Evolutionary conservation across 2,329 filamentous ascomycete genomes (phyloP), one percentile per base, ranked within the genome.

Genomic region (Neopestalotiopsis sp.): DNA sequence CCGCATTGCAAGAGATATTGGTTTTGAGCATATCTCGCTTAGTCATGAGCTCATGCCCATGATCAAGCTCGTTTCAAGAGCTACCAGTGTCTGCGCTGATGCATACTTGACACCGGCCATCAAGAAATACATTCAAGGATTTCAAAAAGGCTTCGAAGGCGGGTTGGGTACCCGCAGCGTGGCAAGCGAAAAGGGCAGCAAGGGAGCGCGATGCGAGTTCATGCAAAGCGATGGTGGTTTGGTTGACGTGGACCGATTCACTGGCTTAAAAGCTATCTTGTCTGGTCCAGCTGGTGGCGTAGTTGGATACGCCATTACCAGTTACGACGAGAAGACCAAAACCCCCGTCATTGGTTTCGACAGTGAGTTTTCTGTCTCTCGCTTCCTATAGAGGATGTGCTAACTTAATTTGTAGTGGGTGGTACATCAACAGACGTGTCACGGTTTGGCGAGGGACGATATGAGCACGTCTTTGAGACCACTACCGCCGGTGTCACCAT

Each of bases 401-500:
- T 66, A 42, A 66, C 72, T 77, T 67, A 75, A 66, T 9, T 52
- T 24, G 34, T 4, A 6, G 34, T 80, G 79, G 94, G 94, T 49
- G 95, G 95, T 12, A 98, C 95, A 0, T 95, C 91, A 68, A 98
- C 95, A 0, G 95, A 98, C 78, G 94, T 97, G 10, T 97, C 93
- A 42, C 86, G 95, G 63, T 98, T 95, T 74, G 93, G 92, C 5
- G 90, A 92, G 67, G 95, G 95, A 17, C 86, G 93, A 67, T 95
- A 97, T 75, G 95, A 97, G 75, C 95, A 98, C 75, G 94, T 97
- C 0, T 97, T 97, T 73, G 95, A 97, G 80, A 97, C 94, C 0
- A 97, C 94, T 0, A 97, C 94, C 1, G 95, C 95, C 0, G 95
- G 95, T n/a, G 93, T 97, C 0, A 95, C 94, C 0, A 96, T 97